Base-by-base conservation (phyloP, 2,329 filamentous ascomycete genomes). In the Sclerotinia sclerotiorum region DNA sequence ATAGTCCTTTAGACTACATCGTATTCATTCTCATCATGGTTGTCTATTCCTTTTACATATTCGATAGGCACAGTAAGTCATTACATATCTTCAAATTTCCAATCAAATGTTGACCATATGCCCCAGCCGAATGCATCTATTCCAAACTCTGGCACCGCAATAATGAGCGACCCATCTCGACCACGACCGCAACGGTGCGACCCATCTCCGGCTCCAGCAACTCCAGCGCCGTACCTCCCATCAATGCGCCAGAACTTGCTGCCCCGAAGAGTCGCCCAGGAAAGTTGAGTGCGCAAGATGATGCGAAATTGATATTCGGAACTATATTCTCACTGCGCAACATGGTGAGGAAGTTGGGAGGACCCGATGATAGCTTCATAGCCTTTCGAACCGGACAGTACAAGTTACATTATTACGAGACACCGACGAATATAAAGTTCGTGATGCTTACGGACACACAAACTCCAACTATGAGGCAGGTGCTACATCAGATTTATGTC, bases 321-420 rank as follows among this genome's bases (percentile, higher is more conserved):
- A 95, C 94, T 69, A 89, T 99, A 72, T 99, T 97, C 83, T 97
- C 93, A 61, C 84, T 99, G 75, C 90, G 95, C 76, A 97, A 97
- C 81, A 97, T 99, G 90, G 93, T 91, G 71, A 91, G 93, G 79
- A 97, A 97, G 83, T 87, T 99, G 60, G 94, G 94, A 76, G 94
- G 94, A 73, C 88, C 92, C 67, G 93, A 97, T 79, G 94, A 97
- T 66, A 93, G 91, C 78, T 99, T 99, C 80, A 90, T 99, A 74
- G 93, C 90, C 74, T 99, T 92, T 81, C 91, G 93, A 74, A 99
- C 95, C 65, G 91, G 86, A 74, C 91, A 97, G 80, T 99, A 99
- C 85, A 97, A 97, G 82, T 87, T 99, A 75, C 95, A 99, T 82
- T 99, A 97, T 83, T 99, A 97, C 84, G 95, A 99, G 84, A 98